phyloP scores from a whole-genome alignment of 495 filamentous ascomycete species.

The Cercophora scortea region DNA sequence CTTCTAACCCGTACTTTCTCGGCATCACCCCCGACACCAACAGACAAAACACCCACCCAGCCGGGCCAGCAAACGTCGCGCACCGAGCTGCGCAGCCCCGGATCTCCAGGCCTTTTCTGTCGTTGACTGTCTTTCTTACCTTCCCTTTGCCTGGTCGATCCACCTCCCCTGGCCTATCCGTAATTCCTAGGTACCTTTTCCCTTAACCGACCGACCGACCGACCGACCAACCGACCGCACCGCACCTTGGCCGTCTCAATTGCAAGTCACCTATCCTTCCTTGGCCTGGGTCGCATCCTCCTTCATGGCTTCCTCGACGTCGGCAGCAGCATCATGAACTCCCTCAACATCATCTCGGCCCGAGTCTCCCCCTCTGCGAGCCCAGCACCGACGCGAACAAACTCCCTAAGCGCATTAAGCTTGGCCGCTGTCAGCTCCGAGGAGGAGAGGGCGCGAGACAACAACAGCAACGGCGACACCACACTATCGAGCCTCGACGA shows the following conservation, averaged over 20 bases:
- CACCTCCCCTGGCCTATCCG: neutral
- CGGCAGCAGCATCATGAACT: conserved; percentile 87
- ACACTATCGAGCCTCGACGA: conserved; percentile 28
- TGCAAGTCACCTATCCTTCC: neutral
- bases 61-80: no score
- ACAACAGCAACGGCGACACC: conserved; percentile 12
- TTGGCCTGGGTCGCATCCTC: conserved; percentile 15
- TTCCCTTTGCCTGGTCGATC: neutral
- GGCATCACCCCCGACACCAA: no score
- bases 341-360: conserved; percentile 87
- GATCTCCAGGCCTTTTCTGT: no score
- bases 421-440: conserved; percentile 35
- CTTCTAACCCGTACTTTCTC: no score
- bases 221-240: neutral
- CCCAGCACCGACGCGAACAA: conserved; percentile 53
- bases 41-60: no score
- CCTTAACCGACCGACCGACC: neutral
- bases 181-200: neutral
- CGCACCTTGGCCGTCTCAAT: neutral
- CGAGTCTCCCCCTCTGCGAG: conserved; percentile 59
- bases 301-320: conserved; percentile 29
- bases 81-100: no score
- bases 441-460: conserved; percentile 24
- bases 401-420: conserved; percentile 52
- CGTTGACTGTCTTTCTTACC: neutral